phyloP scores from a whole-genome alignment of 2,329 filamentous ascomycete species.

The Chaetomiaceae sp. region DNA sequence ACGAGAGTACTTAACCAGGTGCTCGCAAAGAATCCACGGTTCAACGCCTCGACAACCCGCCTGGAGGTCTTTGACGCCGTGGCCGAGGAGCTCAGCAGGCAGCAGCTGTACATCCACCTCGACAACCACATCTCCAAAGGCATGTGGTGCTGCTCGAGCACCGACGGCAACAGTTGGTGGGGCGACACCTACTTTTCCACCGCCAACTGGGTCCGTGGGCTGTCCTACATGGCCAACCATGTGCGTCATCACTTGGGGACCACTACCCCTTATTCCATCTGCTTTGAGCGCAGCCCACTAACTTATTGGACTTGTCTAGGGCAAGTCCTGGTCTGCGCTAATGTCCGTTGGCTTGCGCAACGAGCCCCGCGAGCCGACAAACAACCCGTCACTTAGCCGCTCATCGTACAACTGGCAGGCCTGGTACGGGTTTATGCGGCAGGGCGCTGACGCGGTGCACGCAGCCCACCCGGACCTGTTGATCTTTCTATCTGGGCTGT shows the following conservation, averaged over 20 bases:
- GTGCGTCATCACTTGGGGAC: no score
- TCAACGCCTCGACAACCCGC: conserved; percentile 51
- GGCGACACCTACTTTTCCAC: conserved; percentile 56
- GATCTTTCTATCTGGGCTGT: conserved; percentile 57
- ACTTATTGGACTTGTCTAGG: no score
- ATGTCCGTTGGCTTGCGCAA: conserved; percentile 51
- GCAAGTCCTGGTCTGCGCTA: conserved; percentile 44
- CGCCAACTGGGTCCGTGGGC: conserved; percentile 56
- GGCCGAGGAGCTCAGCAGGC: conserved; percentile 51
- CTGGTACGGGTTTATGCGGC: conserved; percentile 49
- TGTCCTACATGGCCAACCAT: conserved; percentile 57
- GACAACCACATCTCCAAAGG: conserved; percentile 59
- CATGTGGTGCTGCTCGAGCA: conserved; percentile 53
- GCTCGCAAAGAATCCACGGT: conserved; percentile 52
- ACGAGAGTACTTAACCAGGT: conserved; percentile 48
- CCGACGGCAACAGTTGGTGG: conserved; percentile 58
- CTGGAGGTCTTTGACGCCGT: conserved; percentile 59
- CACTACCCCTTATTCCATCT: neutral
- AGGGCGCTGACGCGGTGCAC: conserved; percentile 48
- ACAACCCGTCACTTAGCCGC: conserved; percentile 31
- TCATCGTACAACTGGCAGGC: conserved; percentile 51
- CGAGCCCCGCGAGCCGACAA: conserved; percentile 45
- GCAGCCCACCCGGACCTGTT: conserved; percentile 47
- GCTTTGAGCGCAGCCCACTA: no score
- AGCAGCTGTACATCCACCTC: conserved; percentile 54